A percentile compares a stretch with the other conserved stretches of the same genome.
These are phyloP conservation scores for Magnaporthiopsis incrustans DNA, from an alignment of 2,329 filamentous ascomycete genomes.

Conservation along the genomic window DNA sequence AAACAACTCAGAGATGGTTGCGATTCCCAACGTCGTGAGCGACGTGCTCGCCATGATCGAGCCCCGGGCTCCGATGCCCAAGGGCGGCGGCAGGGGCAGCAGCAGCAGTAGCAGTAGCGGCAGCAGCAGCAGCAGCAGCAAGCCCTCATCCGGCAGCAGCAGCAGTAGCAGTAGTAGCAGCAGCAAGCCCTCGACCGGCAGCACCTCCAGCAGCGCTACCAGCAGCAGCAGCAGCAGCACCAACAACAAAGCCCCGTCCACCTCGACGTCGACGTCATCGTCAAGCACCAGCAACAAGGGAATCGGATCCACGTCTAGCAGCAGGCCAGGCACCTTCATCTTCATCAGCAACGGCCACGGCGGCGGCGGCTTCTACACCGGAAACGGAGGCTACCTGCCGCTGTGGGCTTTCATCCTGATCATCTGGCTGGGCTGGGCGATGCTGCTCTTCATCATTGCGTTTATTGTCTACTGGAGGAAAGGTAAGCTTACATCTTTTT, in stretches of 20 bases:
- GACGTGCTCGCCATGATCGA: slow-evolving; percentile 2
- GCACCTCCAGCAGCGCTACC: neutral
- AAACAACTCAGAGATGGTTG: neutral
- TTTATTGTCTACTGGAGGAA: neutral
- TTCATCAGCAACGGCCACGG: neutral
- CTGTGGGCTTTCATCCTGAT: slow-evolving; percentile 3
- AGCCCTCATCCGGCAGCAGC: neutral
- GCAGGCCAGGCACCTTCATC: neutral
- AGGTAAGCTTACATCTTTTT: neutral
- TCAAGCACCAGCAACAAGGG: neutral
- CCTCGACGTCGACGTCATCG: too few relatives aligned
- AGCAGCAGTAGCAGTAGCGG: neutral
- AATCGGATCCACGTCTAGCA: neutral
- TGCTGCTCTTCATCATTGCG: neutral
- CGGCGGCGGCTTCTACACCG: neutral
- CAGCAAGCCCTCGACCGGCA: neutral
- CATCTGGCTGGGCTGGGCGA: neutral
- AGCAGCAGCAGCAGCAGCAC: too few relatives aligned
- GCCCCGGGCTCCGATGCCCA: slow-evolving; percentile 2
- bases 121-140: neutral
- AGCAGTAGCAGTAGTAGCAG: neutral
- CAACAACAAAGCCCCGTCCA: neutral
- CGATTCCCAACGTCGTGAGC: neutral
- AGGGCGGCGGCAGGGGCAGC: slow-evolving; percentile 3
- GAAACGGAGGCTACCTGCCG: neutral